Conservation (phyloP, 179 eudicot genomes). For the Silene noctiflora region DNA sequence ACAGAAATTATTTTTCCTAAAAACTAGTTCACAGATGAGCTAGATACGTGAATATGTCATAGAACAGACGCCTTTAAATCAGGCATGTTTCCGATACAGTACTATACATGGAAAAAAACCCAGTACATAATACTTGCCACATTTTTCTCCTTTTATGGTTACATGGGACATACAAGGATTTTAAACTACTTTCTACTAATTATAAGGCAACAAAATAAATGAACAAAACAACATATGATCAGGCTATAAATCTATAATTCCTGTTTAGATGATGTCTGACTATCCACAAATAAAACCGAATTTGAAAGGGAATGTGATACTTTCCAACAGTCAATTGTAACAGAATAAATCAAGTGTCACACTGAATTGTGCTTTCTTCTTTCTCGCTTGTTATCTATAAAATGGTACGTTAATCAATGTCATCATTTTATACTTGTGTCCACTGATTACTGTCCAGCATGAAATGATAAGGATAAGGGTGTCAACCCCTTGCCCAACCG, state of each 20-base stretch:
- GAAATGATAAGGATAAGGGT: not conserved
- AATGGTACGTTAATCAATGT: not conserved
- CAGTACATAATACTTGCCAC: not conserved
- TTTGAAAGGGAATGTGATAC: not conserved
- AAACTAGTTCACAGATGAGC: not conserved
- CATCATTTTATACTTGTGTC: not conserved
- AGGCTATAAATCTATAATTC: not conserved
- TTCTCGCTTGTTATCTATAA: not conserved
- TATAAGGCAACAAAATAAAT: not conserved
- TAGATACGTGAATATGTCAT: not conserved
- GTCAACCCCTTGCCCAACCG: not conserved
- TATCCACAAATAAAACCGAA: not conserved
- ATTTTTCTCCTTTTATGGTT: not conserved
- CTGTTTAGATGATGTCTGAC: not conserved
- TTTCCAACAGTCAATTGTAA: not conserved
- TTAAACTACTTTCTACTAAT: not conserved
- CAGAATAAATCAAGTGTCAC: too few relatives aligned
- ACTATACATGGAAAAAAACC: not conserved
- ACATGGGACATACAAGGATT: not conserved
- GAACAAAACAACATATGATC: not conserved
- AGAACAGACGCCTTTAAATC: not conserved
- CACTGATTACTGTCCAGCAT: not conserved
- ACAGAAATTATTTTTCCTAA: not conserved
- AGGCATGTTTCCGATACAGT: not conserved
- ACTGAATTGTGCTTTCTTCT: too few relatives aligned